Evolutionary conservation across 2,329 filamentous ascomycete species (phyloP).

Genomic region (Monilinia aucupariae): DNA sequence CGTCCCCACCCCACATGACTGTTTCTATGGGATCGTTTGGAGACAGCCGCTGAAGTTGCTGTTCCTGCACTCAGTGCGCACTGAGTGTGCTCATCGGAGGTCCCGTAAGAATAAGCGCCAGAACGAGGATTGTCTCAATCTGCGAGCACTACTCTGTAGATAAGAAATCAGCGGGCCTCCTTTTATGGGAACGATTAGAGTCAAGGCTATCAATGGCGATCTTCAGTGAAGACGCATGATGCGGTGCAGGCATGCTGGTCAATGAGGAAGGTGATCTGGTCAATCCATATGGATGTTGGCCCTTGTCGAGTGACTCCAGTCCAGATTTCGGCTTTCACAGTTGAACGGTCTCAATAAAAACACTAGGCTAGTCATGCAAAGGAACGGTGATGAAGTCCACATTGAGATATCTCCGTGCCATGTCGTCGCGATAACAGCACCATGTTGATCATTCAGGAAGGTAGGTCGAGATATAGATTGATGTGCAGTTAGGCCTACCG

Average conservation of each 20-base stretch:
- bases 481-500: background rate
- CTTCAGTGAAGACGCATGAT: conserved; percentile 3
- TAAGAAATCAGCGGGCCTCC: conserved; percentile 17
- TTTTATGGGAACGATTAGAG: conserved; percentile 11
- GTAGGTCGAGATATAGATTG: conserved; percentile 5
- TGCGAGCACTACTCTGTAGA: too few relatives aligned
- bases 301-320: background rate
- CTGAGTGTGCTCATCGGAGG: background rate
- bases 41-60: conserved; percentile 1
- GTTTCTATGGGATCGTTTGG: conserved; percentile 7
- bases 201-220: conserved; percentile 1
- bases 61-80: too few relatives aligned
- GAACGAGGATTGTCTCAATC: background rate
- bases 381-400: conserved; percentile 5
- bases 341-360: background rate
- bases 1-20: background rate
- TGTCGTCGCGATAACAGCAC: conserved; percentile 1
- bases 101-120: conserved; percentile 4
- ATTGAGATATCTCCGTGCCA: conserved; percentile 1
- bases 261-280: conserved; percentile 14
- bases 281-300: background rate
- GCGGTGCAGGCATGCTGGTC: background rate
- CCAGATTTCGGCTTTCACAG: conserved; percentile 5
- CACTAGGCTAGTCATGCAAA: background rate
- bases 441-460: conserved; percentile 12